phyloP scores from a whole-genome alignment of 2,329 filamentous ascomycete genomes.

The Lachnellula arida region DNA sequence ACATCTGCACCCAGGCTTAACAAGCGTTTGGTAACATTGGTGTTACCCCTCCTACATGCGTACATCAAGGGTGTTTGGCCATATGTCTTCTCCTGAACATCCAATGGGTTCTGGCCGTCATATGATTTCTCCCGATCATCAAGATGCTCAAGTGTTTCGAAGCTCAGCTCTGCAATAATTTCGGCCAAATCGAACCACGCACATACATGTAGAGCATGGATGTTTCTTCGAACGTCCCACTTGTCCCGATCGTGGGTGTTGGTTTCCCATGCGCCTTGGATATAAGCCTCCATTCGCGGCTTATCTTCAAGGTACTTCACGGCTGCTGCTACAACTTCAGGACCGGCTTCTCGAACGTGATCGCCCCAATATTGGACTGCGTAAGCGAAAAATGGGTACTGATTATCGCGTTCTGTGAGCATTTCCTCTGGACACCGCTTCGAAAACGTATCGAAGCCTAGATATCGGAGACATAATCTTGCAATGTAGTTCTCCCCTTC shows the following conservation, averaged over 20 bases:
- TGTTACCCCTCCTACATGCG: conserved; percentile 26
- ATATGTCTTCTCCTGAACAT: conserved; percentile 16
- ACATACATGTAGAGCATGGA: conserved; percentile 17
- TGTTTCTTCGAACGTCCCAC: conserved; percentile 18
- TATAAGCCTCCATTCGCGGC: conserved; percentile 14
- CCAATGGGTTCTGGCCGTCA: too few relatives aligned
- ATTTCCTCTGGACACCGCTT: conserved; percentile 9
- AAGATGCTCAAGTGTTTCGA: background rate
- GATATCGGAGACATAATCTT: conserved; percentile 9
- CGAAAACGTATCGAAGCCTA: conserved; percentile 11
- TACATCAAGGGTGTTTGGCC: conserved; percentile 34
- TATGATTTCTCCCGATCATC: background rate
- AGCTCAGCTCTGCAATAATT: conserved; percentile 7
- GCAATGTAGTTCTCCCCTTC: conserved; percentile 9
- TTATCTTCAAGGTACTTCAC: conserved; percentile 11
- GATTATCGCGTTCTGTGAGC: conserved; percentile 11
- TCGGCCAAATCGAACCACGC: conserved; percentile 15
- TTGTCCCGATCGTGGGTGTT: conserved; percentile 13
- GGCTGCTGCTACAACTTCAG: conserved; percentile 4
- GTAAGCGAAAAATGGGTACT: conserved; percentile 24
- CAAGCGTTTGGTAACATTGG: conserved; percentile 26
- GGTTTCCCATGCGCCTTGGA: conserved; percentile 16
- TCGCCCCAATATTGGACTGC: conserved; percentile 24
- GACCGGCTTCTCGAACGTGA: conserved; percentile 15
- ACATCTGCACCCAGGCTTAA: conserved; percentile 10